Evolutionary conservation across 805 yeast species (phyloP).

Genomic region (Starmerella scarabaei): DNA sequence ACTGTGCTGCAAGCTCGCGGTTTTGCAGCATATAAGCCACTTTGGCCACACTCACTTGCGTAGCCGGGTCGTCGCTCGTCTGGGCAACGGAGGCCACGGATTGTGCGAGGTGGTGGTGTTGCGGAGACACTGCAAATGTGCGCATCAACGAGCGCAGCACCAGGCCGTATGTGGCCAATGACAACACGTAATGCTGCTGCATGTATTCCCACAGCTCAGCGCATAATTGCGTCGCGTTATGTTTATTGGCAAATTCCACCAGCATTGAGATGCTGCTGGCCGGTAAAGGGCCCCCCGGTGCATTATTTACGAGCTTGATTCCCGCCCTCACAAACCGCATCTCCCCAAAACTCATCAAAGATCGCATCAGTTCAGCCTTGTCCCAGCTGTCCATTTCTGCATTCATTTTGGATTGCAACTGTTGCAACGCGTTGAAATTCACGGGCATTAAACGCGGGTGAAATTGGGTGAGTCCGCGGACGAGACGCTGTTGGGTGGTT

Average conservation of each 20-base stretch:
- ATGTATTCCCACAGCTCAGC: slow-evolving; percentile 11
- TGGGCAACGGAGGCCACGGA: slow-evolving; percentile 11
- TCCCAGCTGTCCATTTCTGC: slow-evolving; percentile 10
- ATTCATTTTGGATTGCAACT: neutral
- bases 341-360: slow-evolving; percentile 10
- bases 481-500: slow-evolving; percentile 1
- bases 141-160: slow-evolving; percentile 9
- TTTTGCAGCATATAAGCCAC: slow-evolving; percentile 9
- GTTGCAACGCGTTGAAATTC: slow-evolving; percentile 8
- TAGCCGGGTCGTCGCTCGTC: slow-evolving; percentile 5
- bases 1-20: neutral
- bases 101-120: slow-evolving; percentile 1
- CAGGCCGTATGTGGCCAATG: slow-evolving; percentile 3
- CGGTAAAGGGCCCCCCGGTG: slow-evolving; percentile 11
- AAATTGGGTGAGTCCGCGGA: slow-evolving; percentile 13
- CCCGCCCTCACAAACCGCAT: slow-evolving; percentile 6
- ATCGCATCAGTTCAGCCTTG: slow-evolving; percentile 8
- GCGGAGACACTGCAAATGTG: slow-evolving; percentile 7
- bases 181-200: slow-evolving; percentile 3
- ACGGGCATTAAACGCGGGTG: slow-evolving; percentile 18
- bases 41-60: slow-evolving; percentile 9
- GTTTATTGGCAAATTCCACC: slow-evolving; percentile 4
- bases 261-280: slow-evolving; percentile 7
- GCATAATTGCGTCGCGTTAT: neutral
- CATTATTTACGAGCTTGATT: slow-evolving; percentile 1